Conservation (phyloP, 2,329 filamentous ascomycete genomes). For the Aureobasidium sp. region DNA sequence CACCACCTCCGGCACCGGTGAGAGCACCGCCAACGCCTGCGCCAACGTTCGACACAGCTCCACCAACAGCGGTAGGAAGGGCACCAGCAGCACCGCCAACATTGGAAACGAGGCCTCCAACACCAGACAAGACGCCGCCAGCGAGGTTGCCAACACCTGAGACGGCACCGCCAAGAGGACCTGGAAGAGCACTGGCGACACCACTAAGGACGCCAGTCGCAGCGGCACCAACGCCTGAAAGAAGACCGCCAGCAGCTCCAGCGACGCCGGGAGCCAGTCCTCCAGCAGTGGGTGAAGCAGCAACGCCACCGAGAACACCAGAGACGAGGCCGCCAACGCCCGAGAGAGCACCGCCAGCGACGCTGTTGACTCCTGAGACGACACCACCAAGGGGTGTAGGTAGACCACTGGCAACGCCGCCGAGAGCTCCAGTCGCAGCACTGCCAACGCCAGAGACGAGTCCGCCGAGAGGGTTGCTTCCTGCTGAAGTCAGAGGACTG, state of each 20-base stretch:
- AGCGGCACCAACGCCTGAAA: neutral
- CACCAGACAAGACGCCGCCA: neutral
- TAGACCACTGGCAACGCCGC: neutral
- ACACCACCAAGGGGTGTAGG: neutral
- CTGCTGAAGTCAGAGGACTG: neutral
- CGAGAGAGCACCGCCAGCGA: neutral
- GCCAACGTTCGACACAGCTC: neutral
- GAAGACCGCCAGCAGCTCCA: neutral
- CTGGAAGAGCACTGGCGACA: neutral
- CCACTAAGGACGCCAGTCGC: neutral
- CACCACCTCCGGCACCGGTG: neutral
- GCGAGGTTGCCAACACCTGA: neutral
- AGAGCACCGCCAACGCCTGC: neutral
- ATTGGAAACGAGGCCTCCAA: neutral
- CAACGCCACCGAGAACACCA: neutral
- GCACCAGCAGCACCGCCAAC: neutral
- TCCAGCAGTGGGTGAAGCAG: neutral
- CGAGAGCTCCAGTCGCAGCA: neutral
- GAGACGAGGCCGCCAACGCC: neutral
- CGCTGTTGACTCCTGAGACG: constrained; percentile 2
- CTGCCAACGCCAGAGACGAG: neutral
- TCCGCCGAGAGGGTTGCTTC: neutral
- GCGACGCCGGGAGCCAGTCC: neutral
- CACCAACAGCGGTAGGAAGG: neutral
- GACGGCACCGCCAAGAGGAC: neutral